Percentiles rank a stretch among this genome's conserved stretches.
phyloP scores from a whole-genome alignment of 164 flowering plant genomes.

The Magnolia officinalis region DNA sequence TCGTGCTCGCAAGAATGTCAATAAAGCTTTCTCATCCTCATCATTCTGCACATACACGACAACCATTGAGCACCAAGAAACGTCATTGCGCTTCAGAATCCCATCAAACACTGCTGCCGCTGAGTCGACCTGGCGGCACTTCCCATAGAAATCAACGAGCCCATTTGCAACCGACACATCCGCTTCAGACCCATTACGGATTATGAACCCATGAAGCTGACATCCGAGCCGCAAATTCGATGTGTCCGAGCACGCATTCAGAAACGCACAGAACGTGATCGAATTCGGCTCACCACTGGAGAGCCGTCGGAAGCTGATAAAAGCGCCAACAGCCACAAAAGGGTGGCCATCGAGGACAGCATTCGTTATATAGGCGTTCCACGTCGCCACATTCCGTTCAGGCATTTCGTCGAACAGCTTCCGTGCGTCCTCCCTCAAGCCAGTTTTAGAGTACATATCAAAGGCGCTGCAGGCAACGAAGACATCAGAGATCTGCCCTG shows the following conservation, averaged over 20 bases:
- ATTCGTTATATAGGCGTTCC: constrained; percentile 80
- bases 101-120: constrained; percentile 49
- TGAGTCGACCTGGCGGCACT: constrained; percentile 43
- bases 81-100: constrained; percentile 40
- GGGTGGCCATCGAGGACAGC: constrained; percentile 51
- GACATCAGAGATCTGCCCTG: constrained; percentile 39
- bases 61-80: constrained; percentile 79
- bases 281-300: constrained; percentile 48
- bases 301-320: constrained; percentile 40
- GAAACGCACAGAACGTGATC: constrained; percentile 69
- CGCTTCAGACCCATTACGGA: constrained; percentile 42
- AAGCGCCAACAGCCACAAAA: constrained; percentile 36
- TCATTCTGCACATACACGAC: constrained; percentile 64
- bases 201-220: constrained; percentile 58
- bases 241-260: constrained; percentile 77
- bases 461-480: constrained; percentile 75
- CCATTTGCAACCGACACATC: constrained; percentile 67
- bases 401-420: constrained; percentile 87
- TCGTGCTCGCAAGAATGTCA: constrained; percentile 38
- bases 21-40: constrained; percentile 67
- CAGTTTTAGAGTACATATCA: constrained; percentile 69
- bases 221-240: constrained; percentile 37
- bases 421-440: constrained; percentile 38
- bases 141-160: constrained; percentile 83
- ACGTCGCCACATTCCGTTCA: constrained; percentile 44